Conservation (phyloP, 2,329 filamentous ascomycete species). For the Colletotrichum musicola region DNA sequence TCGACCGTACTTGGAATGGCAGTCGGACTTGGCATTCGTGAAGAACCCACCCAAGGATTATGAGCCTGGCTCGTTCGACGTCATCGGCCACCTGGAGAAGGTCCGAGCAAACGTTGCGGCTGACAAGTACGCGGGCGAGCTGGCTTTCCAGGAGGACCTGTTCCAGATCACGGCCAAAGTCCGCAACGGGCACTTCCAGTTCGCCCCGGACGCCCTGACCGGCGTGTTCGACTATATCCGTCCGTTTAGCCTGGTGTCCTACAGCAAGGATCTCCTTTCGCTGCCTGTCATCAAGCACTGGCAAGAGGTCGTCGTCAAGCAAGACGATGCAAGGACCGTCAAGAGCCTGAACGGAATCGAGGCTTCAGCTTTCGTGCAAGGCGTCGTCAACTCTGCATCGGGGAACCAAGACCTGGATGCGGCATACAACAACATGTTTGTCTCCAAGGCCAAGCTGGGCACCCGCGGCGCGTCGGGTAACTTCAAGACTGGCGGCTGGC, state of each 20-base stretch:
- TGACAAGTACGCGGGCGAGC: conserved; percentile 53
- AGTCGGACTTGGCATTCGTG: conserved; percentile 60
- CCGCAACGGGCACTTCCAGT: conserved; percentile 57
- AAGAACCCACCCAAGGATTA: conserved; percentile 65
- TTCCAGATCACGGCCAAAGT: conserved; percentile 53
- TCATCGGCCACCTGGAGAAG: conserved; percentile 50
- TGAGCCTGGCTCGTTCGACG: conserved; percentile 56
- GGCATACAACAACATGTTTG: conserved; percentile 56
- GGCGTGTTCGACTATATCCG: conserved; percentile 51
- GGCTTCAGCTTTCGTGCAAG: conserved; percentile 42
- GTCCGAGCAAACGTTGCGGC: conserved; percentile 48
- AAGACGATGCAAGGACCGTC: conserved; percentile 39
- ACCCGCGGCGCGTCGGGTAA: conserved; percentile 42
- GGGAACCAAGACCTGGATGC: conserved; percentile 44
- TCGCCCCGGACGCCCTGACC: conserved; percentile 55
- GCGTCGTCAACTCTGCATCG: conserved; percentile 36
- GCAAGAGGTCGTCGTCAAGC: conserved; percentile 47
- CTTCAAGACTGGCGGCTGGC: conserved; percentile 47
- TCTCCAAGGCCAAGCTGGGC: conserved; percentile 41
- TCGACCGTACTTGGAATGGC: conserved; percentile 59
- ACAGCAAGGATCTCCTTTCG: conserved; percentile 50
- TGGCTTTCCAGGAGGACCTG: conserved; percentile 55
- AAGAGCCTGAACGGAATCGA: conserved; percentile 44
- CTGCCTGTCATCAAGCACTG: conserved; percentile 62
- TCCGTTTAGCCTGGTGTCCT: conserved; percentile 55